Conservation (phyloP, 2,329 filamentous ascomycete species). For the Hypomyces perniciosus region DNA sequence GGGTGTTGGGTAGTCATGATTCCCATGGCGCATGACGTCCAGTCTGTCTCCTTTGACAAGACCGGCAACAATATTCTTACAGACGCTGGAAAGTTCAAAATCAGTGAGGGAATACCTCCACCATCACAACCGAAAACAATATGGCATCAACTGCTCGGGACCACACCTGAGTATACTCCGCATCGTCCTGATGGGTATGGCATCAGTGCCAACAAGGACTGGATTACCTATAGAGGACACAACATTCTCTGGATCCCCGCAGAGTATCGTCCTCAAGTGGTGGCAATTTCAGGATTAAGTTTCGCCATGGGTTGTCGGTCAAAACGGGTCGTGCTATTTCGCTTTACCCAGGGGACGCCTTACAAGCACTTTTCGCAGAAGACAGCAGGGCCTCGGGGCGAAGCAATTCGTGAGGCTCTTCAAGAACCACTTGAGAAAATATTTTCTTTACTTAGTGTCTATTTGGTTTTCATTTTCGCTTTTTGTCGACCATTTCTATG, state of each 20-base stretch:
- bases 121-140: not conserved
- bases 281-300: conserved; percentile 2
- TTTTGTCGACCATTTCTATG: too few species aligned
- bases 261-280: conserved; percentile 6
- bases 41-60: not conserved
- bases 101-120: not conserved
- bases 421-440: too few species aligned
- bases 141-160: not conserved
- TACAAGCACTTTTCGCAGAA: not conserved
- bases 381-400: too few species aligned
- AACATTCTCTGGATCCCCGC: conserved; percentile 11
- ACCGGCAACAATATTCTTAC: not conserved
- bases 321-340: conserved; percentile 4
- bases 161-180: not conserved
- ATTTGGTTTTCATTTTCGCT: too few species aligned
- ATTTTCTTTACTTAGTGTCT: too few species aligned
- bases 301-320: conserved; percentile 10
- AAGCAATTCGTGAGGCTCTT: too few species aligned
- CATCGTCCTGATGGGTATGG: not conserved
- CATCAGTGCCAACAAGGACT: conserved; percentile 5
- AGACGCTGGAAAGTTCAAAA: not conserved
- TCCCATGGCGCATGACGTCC: not conserved
- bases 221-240: conserved; percentile 10
- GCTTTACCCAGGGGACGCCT: not conserved
- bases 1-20: not conserved